Evolutionary conservation across 345 rosid species (phyloP).

Genomic region (Moricandia moricandioides): DNA sequence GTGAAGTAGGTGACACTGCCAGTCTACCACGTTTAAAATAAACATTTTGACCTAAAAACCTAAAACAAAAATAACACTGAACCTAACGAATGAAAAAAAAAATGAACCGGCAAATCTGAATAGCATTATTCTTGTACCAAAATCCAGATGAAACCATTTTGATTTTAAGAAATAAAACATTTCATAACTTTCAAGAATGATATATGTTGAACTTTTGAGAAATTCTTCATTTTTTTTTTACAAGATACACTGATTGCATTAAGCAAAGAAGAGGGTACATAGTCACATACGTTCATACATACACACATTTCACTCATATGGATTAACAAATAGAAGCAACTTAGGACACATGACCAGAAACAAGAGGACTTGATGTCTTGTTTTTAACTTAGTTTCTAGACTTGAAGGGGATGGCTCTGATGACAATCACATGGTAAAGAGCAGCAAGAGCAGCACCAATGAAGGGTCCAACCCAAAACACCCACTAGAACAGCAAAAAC

Average conservation of each 20-base stretch:
- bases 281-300: not conserved
- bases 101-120: not conserved
- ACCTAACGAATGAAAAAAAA: not conserved
- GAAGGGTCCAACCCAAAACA: conserved; percentile 80
- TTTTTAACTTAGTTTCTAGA: conserved; percentile 23
- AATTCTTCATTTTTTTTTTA: conserved; percentile 9
- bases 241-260: conserved; percentile 5
- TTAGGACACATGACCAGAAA: conserved; percentile 1
- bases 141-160: not conserved
- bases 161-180: not conserved
- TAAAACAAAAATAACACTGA: not conserved
- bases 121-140: not conserved
- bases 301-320: conserved; percentile 13
- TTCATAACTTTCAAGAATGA: not conserved
- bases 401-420: conserved; percentile 77
- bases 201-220: conserved; percentile 19
- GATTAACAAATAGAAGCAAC: conserved; percentile 13
- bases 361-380: conserved; percentile 15
- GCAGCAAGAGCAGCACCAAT: conserved; percentile 76
- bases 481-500: conserved; percentile 44
- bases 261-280: not conserved
- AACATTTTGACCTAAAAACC: not conserved
- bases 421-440: conserved; percentile 60
- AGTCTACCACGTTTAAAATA: not conserved
- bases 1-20: not conserved